Evolutionary conservation across 192 early-diverging fungal species (phyloP), one percentile per base, ranked within the genome.

Genomic region (Backusella mclennaniae): DNA sequence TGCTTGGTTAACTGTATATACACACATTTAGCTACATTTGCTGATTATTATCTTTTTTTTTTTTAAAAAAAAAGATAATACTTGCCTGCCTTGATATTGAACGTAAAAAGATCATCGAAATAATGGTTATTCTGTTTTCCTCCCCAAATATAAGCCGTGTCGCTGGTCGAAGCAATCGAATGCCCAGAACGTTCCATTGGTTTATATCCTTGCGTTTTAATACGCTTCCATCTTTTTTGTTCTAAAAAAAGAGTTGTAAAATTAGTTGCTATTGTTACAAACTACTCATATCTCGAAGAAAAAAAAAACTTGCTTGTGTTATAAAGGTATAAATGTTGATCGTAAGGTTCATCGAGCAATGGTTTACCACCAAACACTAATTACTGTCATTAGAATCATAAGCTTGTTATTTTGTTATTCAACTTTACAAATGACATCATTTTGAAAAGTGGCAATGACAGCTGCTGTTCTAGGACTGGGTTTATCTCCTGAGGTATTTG

Each of bases 61-160:
- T 26, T 26, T 26, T 26, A 26, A 26, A 26, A 26, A 26, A 26
- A 26, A 26, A 26, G n/a, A 31, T 42, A 4, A 5, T 3, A 74
- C 83, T 84, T 84, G 83, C 85, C 39, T 12, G 80, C 73, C 15
- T 82, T 86, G 66, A 83, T 56, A 46, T 86, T 85, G 74, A 87
- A 87, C 3, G 79, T 70, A 8, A 80, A 73, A 44, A 87, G 80
- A 23, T 87, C 86, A 44, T 87, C 81, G 35, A 86, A 76, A 29
- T 83, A 85, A 26, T 79, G 72, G 15, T 78, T 80, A 29, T 73
- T 52, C 21, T 77, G 68, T 35, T 79, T 77, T 44, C 87, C 87
- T 44, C 87, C 85, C 39, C 79, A 84, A 71, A 86, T 79, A 69
- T 82, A 88, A 82, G 85, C 83, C 38, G 63, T 70, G 3, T 77